phyloP scores from a whole-genome alignment of 495 filamentous ascomycete species.

The Neurospora sp. region DNA sequence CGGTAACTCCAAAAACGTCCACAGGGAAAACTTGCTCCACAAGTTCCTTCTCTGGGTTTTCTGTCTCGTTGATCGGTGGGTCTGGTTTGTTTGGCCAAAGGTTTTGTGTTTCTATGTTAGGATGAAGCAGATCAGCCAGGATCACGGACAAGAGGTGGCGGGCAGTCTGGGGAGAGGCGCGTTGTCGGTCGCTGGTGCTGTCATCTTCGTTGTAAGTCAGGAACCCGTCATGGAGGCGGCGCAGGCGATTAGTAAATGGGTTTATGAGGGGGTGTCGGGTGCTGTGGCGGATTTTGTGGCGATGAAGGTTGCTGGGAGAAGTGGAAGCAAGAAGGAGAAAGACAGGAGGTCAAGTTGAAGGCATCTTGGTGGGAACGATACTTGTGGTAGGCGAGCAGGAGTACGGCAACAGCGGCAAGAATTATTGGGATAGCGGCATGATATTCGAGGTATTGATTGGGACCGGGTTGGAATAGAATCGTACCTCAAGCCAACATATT shows the following conservation, averaged over 20 bases:
- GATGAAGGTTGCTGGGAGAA: slow-evolving; percentile 1
- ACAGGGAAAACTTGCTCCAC: slow-evolving; percentile 5
- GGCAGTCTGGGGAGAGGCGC: background rate
- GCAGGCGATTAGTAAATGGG: background rate
- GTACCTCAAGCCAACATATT: background rate
- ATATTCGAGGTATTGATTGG: background rate
- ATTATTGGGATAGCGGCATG: background rate
- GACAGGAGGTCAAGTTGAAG: background rate
- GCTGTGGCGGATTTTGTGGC: slow-evolving; percentile 14
- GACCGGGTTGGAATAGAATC: background rate
- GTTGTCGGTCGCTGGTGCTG: background rate
- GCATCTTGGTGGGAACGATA: background rate
- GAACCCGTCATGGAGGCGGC: background rate
- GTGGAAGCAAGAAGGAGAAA: background rate
- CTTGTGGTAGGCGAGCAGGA: background rate
- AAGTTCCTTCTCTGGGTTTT: slow-evolving; percentile 5
- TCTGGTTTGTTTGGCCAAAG: slow-evolving; percentile 3
- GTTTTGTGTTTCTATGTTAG: background rate
- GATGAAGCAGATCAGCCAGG: slow-evolving; percentile 7
- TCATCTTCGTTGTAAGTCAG: background rate
- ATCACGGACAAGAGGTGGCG: background rate
- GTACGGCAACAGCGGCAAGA: background rate
- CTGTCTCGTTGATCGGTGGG: slow-evolving; percentile 1
- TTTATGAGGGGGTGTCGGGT: slow-evolving; percentile 6
- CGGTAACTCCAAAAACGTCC: too few relatives aligned